Percentiles rank a stretch among this genome's conserved stretches.
Evolutionary conservation across 1,139 yeast species (phyloP).

Genomic region (Saccharomyces hybrid): DNA sequence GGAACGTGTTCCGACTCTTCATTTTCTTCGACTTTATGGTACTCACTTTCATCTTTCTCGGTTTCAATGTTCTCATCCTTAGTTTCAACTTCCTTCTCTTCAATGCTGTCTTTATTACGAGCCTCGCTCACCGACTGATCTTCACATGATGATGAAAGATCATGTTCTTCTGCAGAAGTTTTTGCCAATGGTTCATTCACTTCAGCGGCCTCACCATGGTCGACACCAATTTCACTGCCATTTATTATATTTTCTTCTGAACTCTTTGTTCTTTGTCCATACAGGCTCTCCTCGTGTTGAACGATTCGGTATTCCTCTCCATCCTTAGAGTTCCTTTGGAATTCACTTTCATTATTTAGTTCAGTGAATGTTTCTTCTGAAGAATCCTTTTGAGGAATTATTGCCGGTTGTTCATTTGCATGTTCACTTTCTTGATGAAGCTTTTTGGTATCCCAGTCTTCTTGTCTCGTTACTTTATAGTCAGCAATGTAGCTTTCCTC

Average conservation of each 20-base stretch:
- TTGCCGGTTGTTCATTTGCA: background rate
- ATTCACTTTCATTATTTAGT: background rate
- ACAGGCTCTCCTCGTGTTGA: background rate
- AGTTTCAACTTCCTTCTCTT: background rate
- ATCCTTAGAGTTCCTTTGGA: background rate
- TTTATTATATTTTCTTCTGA: background rate
- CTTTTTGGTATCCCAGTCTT: background rate
- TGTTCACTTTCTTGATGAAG: background rate
- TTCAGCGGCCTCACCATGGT: background rate
- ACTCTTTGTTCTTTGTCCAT: background rate
- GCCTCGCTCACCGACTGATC: background rate
- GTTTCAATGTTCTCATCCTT: background rate
- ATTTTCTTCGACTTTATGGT: background rate
- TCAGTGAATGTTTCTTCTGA: background rate
- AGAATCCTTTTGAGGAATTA: background rate
- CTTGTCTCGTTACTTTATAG: background rate
- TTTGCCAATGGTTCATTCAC: background rate
- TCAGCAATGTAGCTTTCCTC: background rate
- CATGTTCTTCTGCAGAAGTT: background rate
- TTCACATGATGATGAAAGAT: background rate
- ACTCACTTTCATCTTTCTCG: background rate
- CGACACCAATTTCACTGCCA: background rate
- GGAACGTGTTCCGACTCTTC: constrained; percentile 1
- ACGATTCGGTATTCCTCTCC: background rate
- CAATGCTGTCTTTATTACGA: background rate